These are phyloP conservation scores for Scheffersomyces stipitis DNA, from an alignment of 805 yeast genomes.

Conservation along the genomic window DNA sequence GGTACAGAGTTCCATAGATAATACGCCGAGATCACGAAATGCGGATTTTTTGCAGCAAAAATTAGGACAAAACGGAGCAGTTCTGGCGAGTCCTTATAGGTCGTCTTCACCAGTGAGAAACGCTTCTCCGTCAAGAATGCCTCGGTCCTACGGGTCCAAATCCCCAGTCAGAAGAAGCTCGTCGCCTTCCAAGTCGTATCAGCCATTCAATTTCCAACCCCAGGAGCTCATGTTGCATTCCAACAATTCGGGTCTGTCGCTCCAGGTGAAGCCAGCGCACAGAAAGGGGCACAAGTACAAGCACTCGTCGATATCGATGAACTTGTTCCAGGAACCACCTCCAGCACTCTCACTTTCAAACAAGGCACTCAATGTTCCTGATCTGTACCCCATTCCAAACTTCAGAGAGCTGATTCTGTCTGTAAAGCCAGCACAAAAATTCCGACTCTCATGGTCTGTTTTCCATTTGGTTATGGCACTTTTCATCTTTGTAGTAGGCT, in stretches of 20 bases:
- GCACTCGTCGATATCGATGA: constrained; percentile 95
- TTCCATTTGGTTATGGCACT: constrained; percentile 57
- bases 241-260: constrained; percentile 21
- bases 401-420: constrained; percentile 61
- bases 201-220: constrained; percentile 68
- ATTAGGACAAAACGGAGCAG: constrained; percentile 17
- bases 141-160: constrained; percentile 27
- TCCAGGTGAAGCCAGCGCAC: constrained; percentile 54
- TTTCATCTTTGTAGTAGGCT: constrained; percentile 60
- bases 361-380: constrained; percentile 62
- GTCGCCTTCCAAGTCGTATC: constrained; percentile 24
- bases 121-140: constrained; percentile 25
- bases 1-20: constrained; percentile 11
- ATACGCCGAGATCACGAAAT: constrained; percentile 20
- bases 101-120: constrained; percentile 30
- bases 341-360: constrained; percentile 39
- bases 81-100: constrained; percentile 12
- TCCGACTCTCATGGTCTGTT: constrained; percentile 57
- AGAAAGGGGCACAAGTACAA: constrained; percentile 95
- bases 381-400: constrained; percentile 72
- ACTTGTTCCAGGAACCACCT: constrained; percentile 91
- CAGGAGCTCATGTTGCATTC: constrained; percentile 39
- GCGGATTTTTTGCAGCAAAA: constrained; percentile 16
- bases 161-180: constrained; percentile 26
- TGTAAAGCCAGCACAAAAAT: constrained; percentile 55